Base-by-base conservation (phyloP, 2,329 filamentous ascomycete genomes). In the Whalleya microplaca region DNA sequence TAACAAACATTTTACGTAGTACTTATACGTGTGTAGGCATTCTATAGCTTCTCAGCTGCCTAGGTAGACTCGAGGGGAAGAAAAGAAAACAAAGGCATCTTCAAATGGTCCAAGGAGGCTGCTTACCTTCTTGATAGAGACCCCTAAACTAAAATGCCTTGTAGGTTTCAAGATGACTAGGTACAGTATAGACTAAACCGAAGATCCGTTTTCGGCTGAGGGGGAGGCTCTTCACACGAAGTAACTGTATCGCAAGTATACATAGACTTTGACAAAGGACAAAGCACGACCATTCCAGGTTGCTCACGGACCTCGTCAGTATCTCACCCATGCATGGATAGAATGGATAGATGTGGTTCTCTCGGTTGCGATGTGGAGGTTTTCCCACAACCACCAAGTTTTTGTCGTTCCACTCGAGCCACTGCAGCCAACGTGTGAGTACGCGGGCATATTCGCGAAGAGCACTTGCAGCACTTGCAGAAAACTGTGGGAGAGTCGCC, bases 231-330 rank as follows among this genome's bases (percentile, higher is more conserved):
- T n/a, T n/a, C n/a, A n/a, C n/a, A n/a, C n/a, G n/a, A n/a, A n/a
- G n/a, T n/a, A n/a, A n/a, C n/a, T n/a, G n/a, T n/a, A n/a, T 12
- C 27, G 5, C 27, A 29, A 12, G 12, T 12, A 29, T 29, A 29
- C 27, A 29, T 29, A 29, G 5, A 29, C 27, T 29, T 29, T 41
- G 52, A 50, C 57, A 58, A 52, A 56, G 51, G 23, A 27, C 23
- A 4, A 27, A 27, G 23, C 23, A 27, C 23, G 23, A 27, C 23
- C 23, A n/a, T n/a, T n/a, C n/a, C n/a, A n/a, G n/a, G 23, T 27
- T 9, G 23, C 32, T 52, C 60, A 62, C 60, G 60, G 60, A 62
- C 60, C 57, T 54, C 59, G 44, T 62, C 49, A 58, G 53, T 48
- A 47, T 47, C 57, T 47, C 60, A 45, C 43, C 21, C 54, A 55